Percentiles rank a stretch among this genome's conserved stretches.
Evolutionary conservation across 2,329 filamentous ascomycete species (phyloP).

Genomic region (Pseudogymnoascus sp.): DNA sequence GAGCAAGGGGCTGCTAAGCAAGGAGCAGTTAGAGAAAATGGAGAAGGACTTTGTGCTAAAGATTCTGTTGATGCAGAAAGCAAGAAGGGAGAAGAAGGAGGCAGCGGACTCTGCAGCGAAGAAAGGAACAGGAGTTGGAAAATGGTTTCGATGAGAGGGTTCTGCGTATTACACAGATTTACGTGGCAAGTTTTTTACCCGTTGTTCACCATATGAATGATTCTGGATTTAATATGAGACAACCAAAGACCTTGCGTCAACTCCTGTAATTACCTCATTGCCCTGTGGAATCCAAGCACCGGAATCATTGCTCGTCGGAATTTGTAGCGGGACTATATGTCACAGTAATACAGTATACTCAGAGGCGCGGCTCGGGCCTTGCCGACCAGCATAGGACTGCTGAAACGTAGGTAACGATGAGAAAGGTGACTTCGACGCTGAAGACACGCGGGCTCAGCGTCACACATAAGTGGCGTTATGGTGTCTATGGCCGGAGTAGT

Average conservation of each 20-base stretch:
- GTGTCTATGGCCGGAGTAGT: neutral
- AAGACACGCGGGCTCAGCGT: neutral
- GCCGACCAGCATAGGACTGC: too few relatives aligned
- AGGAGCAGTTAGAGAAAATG: conserved; percentile 30
- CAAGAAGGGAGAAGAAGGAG: conserved; percentile 14
- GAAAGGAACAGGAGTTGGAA: neutral
- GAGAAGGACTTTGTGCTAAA: conserved; percentile 14
- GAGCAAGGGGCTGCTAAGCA: conserved; percentile 32
- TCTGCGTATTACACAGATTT: neutral
- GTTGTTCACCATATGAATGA: too few relatives aligned
- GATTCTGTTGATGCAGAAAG: conserved; percentile 13
- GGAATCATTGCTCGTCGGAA: too few relatives aligned
- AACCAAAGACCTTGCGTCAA: neutral
- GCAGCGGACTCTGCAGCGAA: neutral
- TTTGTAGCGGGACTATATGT: too few relatives aligned
- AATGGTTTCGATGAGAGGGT: neutral
- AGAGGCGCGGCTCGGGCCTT: too few relatives aligned
- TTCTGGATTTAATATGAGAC: neutral
- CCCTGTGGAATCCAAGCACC: too few relatives aligned
- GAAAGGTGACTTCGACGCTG: neutral
- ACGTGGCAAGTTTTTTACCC: neutral
- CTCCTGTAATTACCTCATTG: too few relatives aligned
- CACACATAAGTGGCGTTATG: neutral
- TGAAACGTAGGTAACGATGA: too few relatives aligned
- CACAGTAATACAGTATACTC: too few relatives aligned